phyloP scores from a whole-genome alignment of 2,329 filamentous ascomycete species.

The Ilyonectria robusta region DNA sequence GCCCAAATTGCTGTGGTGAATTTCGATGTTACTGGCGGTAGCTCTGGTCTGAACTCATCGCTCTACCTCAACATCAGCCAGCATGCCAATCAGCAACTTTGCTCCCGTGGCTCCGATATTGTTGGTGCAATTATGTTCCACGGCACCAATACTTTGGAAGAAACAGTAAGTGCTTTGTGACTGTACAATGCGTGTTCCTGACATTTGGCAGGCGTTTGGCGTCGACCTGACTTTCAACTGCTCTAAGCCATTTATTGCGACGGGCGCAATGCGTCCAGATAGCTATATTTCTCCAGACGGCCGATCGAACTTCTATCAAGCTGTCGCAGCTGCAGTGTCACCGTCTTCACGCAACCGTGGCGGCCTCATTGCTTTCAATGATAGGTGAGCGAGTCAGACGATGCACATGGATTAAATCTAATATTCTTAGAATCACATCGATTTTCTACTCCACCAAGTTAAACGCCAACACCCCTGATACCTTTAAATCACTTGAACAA shows the following conservation, averaged over 20 bases:
- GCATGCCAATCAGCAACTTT: slow-evolving; percentile 51
- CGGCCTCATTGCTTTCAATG: slow-evolving; percentile 70
- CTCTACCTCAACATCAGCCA: slow-evolving; percentile 52
- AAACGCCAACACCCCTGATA: slow-evolving; percentile 72
- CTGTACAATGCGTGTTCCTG: not conserved
- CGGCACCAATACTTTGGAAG: slow-evolving; percentile 72
- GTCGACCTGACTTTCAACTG: slow-evolving; percentile 37
- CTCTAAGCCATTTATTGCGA: slow-evolving; percentile 38
- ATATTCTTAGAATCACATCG: slow-evolving; percentile 50
- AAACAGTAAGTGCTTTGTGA: slow-evolving; percentile 53
- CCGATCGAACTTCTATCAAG: slow-evolving; percentile 37
- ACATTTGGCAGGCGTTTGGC: slow-evolving; percentile 21
- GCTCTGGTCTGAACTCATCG: slow-evolving; percentile 50
- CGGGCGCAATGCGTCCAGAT: slow-evolving; percentile 32
- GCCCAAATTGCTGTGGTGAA: slow-evolving; percentile 50
- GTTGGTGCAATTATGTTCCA: slow-evolving; percentile 48
- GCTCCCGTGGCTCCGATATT: slow-evolving; percentile 49
- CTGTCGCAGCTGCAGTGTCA: slow-evolving; percentile 23
- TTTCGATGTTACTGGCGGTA: slow-evolving; percentile 47
- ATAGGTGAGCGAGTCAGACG: slow-evolving; percentile 57
- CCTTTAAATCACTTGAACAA: slow-evolving; percentile 68
- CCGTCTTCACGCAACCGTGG: slow-evolving; percentile 57
- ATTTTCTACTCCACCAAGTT: slow-evolving; percentile 72
- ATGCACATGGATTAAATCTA: not conserved
- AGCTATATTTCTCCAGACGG: slow-evolving; percentile 35